These are phyloP conservation scores for Tranzscheliella williamsii DNA, from an alignment of 1,284 basidiomycete species.

Conservation along the genomic window DNA sequence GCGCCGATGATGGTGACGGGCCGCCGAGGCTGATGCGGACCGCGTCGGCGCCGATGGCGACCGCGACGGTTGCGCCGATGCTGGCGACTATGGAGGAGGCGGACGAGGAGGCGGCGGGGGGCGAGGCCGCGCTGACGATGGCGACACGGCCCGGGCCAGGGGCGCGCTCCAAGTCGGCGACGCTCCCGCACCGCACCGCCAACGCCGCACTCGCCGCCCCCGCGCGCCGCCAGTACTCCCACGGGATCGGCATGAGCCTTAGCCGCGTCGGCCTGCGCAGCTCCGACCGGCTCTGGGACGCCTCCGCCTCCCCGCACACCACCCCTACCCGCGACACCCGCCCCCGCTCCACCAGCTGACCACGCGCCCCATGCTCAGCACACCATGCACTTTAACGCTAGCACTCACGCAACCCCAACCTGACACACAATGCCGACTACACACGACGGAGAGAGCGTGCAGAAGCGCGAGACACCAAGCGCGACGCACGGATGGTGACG, in stretches of 20 bases:
- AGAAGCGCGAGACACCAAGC: too few relatives aligned
- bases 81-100: conserved; percentile 30
- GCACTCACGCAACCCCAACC: too few relatives aligned
- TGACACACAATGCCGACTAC: too few relatives aligned
- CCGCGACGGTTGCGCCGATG: not conserved
- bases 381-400: not conserved
- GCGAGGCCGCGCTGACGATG: not conserved
- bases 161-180: conserved; percentile 14
- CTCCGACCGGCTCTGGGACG: conserved; percentile 34
- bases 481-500: too few relatives aligned
- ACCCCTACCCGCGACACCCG: not conserved
- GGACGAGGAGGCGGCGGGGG: conserved; percentile 11
- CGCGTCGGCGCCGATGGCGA: conserved; percentile 5
- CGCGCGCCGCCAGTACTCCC: conserved; percentile 3
- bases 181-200: conserved; percentile 23
- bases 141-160: not conserved
- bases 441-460: too few relatives aligned
- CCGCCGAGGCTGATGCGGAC: conserved; percentile 4
- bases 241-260: conserved; percentile 36
- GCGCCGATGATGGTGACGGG: not conserved
- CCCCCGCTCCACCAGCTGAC: too few relatives aligned
- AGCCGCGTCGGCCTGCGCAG: conserved; percentile 33
- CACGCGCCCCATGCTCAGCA: not conserved
- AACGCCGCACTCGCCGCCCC: conserved; percentile 17
- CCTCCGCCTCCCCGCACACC: not conserved